Evolutionary conservation across 1,284 basidiomycete genomes (phyloP), one percentile per base, ranked within the genome.

Genomic region (Leucoagaricus sp.): DNA sequence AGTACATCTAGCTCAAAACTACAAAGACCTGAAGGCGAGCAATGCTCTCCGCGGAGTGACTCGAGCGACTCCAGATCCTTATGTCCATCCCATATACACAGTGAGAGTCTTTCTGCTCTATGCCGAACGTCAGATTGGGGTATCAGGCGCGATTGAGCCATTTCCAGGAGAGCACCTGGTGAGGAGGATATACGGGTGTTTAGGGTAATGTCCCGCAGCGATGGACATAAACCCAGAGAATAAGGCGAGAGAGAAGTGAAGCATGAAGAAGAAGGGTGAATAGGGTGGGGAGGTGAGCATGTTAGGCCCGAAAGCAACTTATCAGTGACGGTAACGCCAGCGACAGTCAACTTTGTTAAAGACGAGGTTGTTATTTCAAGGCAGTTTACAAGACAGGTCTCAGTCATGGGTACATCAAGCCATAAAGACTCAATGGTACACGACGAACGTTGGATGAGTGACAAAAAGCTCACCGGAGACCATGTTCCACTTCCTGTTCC

Each of bases 341-440:
- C 41, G 15, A 70, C 57, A 26, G 60, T 64, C 36, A 70, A 56
- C 38, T 58, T 61, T 41, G 60, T 60, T 40, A 70, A 60, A 21
- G 66, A 66, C n/a, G 45, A 49, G 15, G 62, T 60, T 55, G 59
- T 63, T 44, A 55, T 57, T 53, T 60, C 60, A 36, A 70, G 57
- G 53, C 67, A 70, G 55, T 57, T 53, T 31, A 61, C 31, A 25
- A 70, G 60, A 50, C 63, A 61, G 26, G 59, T 57, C 56, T 70
- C 67, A 49, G 59, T 58, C 63, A 69, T 65, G 53, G 65, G 65
- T 21, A 63, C 61, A 31, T 63, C 63, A 47, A 68, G 53, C 45
- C 63, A 65, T 36, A 70, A 55, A 36, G 58, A 62, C 47, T 65
- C 63, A 54, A 70, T 63, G n/a, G 63, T 50, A 59, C 68, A 70